A percentile compares a stretch with the other conserved stretches of the same genome.
Conservation (phyloP, 176 grass and related monocot species). For the Elaeis guineensis region DNA sequence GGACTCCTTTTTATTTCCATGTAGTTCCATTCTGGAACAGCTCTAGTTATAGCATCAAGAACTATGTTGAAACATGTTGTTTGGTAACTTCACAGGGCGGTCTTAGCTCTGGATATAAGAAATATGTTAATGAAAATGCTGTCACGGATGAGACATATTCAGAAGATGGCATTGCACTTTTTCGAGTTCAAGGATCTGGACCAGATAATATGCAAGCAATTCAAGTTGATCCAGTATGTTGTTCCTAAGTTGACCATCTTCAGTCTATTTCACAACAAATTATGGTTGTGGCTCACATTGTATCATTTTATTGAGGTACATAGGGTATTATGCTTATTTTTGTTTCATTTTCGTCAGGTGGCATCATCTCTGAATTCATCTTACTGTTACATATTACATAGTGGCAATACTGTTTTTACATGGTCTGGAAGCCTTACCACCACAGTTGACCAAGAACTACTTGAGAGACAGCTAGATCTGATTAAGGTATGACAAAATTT, state of each 20-base stretch:
- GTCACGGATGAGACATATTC: conserved; percentile 68
- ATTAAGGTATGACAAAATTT: conserved; percentile 63
- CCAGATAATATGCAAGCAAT: conserved; percentile 96
- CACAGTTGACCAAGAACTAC: conserved; percentile 73
- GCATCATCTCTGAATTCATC: conserved; percentile 85
- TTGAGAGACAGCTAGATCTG: conserved; percentile 88
- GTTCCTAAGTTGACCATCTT: conserved; percentile 4
- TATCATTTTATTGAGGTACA: neutral
- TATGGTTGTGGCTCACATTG: too few species aligned
- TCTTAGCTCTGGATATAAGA: conserved; percentile 79
- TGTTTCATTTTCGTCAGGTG: conserved; percentile 34
- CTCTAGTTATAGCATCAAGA: too few species aligned
- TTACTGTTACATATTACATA: conserved; percentile 82
- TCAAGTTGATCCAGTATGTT: conserved; percentile 82
- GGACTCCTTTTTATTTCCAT: too few species aligned
- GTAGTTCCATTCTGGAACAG: too few species aligned
- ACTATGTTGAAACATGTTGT: too few species aligned
- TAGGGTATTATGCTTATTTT: neutral
- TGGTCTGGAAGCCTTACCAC: conserved; percentile 63
- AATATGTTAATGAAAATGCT: conserved; percentile 49
- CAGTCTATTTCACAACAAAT: too few species aligned
- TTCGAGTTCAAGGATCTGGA: conserved; percentile 82
- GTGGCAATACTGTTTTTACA: conserved; percentile 73
- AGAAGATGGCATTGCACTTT: conserved; percentile 66
- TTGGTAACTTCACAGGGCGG: conserved; percentile 44